A percentile compares a stretch with the other conserved stretches of the same genome.
phyloP scores from a whole-genome alignment of 2,329 filamentous ascomycete genomes.

The Biscogniauxia sp. region DNA sequence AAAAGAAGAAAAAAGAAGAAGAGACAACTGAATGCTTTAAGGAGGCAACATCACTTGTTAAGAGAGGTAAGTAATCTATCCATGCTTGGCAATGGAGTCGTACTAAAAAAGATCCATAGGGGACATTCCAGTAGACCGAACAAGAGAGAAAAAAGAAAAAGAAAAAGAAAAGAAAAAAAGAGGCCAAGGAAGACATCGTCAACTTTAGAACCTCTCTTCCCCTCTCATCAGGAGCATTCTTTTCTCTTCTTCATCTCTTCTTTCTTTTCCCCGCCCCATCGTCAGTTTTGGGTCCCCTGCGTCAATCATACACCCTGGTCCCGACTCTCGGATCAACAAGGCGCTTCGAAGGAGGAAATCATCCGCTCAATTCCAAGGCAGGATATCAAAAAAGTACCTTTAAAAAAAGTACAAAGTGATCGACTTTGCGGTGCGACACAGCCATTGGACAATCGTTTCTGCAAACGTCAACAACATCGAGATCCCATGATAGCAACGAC shows the following conservation, averaged over 20 bases:
- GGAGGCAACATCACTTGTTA: neutral
- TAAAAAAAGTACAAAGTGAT: conserved; percentile 9
- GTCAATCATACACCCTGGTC: neutral
- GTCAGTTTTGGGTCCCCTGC: neutral
- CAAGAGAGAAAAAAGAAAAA: neutral
- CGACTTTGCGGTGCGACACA: conserved; percentile 11
- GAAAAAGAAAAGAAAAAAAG: neutral
- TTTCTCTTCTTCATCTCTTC: neutral
- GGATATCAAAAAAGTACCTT: neutral
- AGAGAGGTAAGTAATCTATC: neutral
- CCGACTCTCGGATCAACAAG: neutral
- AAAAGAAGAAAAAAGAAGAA: neutral
- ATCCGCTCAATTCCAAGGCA: neutral
- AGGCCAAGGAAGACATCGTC: neutral
- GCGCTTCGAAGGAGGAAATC: neutral
- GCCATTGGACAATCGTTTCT: conserved; percentile 23
- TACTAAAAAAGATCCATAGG: neutral
- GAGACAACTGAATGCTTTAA: neutral
- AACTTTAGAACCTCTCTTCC: neutral
- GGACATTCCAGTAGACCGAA: neutral
- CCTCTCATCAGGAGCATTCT: neutral
- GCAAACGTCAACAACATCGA: conserved; percentile 23
- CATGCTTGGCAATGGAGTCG: neutral
- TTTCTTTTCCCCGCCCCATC: neutral
- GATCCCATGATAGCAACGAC: conserved; percentile 20